Evolutionary conservation across 116 monocot genomes (phyloP).

Genomic region (Papilionanthe hybrid): DNA sequence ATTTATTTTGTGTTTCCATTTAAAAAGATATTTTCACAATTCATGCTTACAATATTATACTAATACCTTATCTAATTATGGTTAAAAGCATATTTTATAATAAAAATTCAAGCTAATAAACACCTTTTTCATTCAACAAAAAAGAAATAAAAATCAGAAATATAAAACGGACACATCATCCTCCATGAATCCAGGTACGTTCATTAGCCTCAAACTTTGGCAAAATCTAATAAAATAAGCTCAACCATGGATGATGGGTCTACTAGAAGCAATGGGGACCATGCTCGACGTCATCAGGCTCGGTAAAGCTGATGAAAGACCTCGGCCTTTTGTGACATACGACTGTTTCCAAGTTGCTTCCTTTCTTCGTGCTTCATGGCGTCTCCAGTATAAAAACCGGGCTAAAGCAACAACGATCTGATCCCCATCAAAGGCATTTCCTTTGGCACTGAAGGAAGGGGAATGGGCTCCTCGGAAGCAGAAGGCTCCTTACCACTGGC

Average conservation of each 20-base stretch:
- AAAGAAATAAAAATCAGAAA: too few species aligned
- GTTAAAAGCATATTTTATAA: too few species aligned
- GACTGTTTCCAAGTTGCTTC: not conserved
- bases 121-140: too few species aligned
- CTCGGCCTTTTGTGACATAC: not conserved
- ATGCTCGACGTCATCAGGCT: not conserved
- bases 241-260: not conserved
- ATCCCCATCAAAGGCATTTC: not conserved
- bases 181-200: too few species aligned
- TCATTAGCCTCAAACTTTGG: too few species aligned
- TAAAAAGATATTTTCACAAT: too few species aligned
- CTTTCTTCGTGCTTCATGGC: not conserved
- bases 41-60: too few species aligned
- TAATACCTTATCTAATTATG: too few species aligned
- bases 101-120: too few species aligned
- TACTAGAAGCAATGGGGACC: not conserved
- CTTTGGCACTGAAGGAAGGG: not conserved
- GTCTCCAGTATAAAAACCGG: not conserved
- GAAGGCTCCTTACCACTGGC: not conserved
- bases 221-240: not conserved
- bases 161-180: too few species aligned
- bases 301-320: not conserved
- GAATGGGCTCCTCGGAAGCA: not conserved
- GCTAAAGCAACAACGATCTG: not conserved
- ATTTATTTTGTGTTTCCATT: too few species aligned